phyloP scores from a whole-genome alignment of 1,284 basidiomycete genomes.

The Pterulicium gracile region DNA sequence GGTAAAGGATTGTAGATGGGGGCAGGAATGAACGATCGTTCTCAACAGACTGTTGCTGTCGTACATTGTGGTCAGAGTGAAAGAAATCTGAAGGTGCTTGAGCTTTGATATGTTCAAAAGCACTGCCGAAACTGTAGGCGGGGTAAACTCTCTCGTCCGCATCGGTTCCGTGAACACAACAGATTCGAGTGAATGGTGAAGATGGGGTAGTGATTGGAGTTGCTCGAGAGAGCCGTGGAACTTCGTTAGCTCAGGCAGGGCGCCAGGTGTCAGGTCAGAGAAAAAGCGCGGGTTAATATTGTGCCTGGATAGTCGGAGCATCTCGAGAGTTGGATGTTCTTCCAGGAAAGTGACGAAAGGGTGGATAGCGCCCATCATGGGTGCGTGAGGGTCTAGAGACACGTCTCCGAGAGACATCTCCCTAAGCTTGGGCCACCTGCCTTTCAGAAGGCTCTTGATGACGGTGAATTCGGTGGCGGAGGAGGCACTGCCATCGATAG shows the following conservation, averaged over 20 bases:
- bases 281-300: conserved; percentile 46
- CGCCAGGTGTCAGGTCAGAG: conserved; percentile 29
- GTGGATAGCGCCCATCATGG: conserved; percentile 17
- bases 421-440: conserved; percentile 51
- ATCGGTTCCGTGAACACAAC: conserved; percentile 56
- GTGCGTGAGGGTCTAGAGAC: conserved; percentile 33
- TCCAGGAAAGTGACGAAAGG: conserved; percentile 60
- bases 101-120: conserved; percentile 44
- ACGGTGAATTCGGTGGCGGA: conserved; percentile 30
- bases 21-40: conserved; percentile 51
- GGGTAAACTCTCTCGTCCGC: conserved; percentile 52
- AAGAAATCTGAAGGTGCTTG: conserved; percentile 46
- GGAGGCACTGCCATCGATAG: conserved; percentile 43
- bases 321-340: conserved; percentile 42
- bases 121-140: conserved; percentile 43
- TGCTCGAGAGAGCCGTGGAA: conserved; percentile 56
- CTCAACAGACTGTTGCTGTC: conserved; percentile 59
- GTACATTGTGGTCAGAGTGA: conserved; percentile 59
- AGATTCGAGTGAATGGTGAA: conserved; percentile 32
- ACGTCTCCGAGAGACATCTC: conserved; percentile 52
- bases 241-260: conserved; percentile 38
- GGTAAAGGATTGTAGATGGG: conserved; percentile 47
- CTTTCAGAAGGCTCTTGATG: conserved; percentile 23
- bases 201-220: conserved; percentile 40
- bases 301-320: conserved; percentile 41